A percentile compares a stretch with the other conserved stretches of the same genome.
Conservation (phyloP, 345 rosid genomes). For the Syzygium oleosum region DNA sequence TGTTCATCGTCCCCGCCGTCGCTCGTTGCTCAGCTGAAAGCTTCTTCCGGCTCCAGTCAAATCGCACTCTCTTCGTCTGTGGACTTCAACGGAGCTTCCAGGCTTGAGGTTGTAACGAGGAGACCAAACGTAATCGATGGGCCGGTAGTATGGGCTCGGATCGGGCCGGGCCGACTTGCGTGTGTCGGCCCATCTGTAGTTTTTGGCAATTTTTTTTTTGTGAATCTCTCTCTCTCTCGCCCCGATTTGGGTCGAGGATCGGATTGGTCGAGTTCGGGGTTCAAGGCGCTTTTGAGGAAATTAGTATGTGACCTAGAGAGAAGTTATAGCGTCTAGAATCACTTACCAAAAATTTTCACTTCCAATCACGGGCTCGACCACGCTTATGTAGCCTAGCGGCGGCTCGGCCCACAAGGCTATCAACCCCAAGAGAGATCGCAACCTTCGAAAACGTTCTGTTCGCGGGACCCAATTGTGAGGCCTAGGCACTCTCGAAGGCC, state of each 20-base stretch:
- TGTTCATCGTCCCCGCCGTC: constrained; percentile 46
- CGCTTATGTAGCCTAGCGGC: rapidly evolving
- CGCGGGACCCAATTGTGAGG: neutral
- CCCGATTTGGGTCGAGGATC: neutral
- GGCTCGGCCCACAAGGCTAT: rapidly evolving
- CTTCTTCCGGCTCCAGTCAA: neutral
- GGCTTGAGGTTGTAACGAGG: neutral
- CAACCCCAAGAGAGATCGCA: neutral
- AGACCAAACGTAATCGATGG: neutral
- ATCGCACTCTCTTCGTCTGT: neutral
- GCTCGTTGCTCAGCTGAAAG: neutral
- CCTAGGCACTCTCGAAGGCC: neutral
- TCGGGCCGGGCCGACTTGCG: neutral
- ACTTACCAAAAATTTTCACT: neutral
- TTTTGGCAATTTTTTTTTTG: neutral
- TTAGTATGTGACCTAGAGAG: neutral
- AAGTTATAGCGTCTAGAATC: neutral
- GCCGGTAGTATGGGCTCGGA: neutral
- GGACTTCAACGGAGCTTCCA: neutral
- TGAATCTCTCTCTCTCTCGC: neutral
- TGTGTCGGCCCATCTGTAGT: neutral
- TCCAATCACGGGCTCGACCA: neutral
- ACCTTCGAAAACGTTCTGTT: neutral
- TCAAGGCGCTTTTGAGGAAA: neutral
- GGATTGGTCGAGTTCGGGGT: neutral